Base-by-base conservation (phyloP, 441 rosid species). In the Kokia cookei region DNA sequence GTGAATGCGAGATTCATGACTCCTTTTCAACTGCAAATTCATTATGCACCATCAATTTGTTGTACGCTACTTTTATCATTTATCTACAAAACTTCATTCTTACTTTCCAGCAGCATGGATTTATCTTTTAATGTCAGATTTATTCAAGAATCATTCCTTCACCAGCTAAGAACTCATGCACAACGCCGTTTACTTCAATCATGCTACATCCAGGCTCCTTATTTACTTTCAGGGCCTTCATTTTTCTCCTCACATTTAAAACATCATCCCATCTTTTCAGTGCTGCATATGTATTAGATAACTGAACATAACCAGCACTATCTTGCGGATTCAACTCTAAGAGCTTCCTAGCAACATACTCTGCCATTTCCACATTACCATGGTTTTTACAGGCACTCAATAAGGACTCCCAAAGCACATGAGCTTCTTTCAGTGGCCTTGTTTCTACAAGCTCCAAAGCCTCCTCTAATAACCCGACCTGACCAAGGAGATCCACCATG, bases 401-500 rank as follows among this genome's bases (percentile, higher is more conserved):
- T 51, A 83, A 77, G 69, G 86, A 81, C 69, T 81, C 81, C 65
- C 77, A 64, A 19, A 79, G 59, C 14, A 79, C 66, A 10, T 65
- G 71, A 81, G 80, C 75, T 75, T 79, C 84, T 55, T 78, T 65
- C 42, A 24, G 35, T 73, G 85, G 78, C 78, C 81, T 63, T 22
- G 71, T 65, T 50, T 77, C 71, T 74, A 83, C 73, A 66, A 87
- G 77, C 22, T 80, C 75, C 70, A 85, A 83, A 0, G 88, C 90
- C 73, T 83, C 87, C 71, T 82, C 77, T 40, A 82, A 14, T 60
- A 79, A 77, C 8, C 88, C 88, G 55, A 66, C 61, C 48, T 84
- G 78, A 74, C 85, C 84, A 66, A 87, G 84, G 75, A 85, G 75
- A 82, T 87, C 88, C 69, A 87, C 86, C 88, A 85, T 77, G 71